Percentiles rank a stretch among this genome's conserved stretches.
Conservation (phyloP, 2,329 filamentous ascomycete species). For the Talaromyces amestolkiae region DNA sequence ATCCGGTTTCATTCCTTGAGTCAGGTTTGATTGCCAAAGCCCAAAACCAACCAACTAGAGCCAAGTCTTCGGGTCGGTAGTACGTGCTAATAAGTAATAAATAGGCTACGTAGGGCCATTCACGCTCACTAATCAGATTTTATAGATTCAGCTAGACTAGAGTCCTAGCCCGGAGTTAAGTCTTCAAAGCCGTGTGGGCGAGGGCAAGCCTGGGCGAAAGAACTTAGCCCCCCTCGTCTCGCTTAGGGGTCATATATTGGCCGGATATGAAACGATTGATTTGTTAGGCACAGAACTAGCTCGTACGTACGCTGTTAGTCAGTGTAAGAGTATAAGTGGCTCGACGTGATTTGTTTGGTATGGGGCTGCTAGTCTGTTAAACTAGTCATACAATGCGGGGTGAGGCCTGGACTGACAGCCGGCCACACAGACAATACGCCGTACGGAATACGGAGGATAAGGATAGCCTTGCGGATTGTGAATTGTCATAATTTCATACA, state of each 20-base stretch:
- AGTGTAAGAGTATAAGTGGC: not conserved
- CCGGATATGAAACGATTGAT: not conserved
- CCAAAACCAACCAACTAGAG: not conserved
- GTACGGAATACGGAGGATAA: too few relatives aligned
- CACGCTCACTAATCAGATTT: not conserved
- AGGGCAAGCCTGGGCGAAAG: not conserved
- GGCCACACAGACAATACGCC: not conserved
- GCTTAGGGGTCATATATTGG: slow-evolving; percentile 8
- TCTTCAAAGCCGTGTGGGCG: not conserved
- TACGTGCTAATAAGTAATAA: not conserved
- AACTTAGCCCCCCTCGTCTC: not conserved
- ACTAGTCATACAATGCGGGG: slow-evolving; percentile 7
- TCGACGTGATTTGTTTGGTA: not conserved
- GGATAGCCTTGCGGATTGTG: too few relatives aligned
- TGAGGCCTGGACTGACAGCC: not conserved
- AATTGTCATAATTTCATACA: not conserved
- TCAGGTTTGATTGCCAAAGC: not conserved
- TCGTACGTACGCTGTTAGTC: not conserved
- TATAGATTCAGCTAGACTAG: not conserved
- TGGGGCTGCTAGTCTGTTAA: not conserved
- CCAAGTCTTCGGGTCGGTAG: not conserved
- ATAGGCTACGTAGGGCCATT: not conserved
- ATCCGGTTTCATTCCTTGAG: not conserved
- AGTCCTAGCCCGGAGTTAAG: not conserved
- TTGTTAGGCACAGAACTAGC: not conserved